Evolutionary conservation across 148 eudicot species (phyloP), one percentile per base, ranked within the genome.

Genomic region (Selenicereus undatus): DNA sequence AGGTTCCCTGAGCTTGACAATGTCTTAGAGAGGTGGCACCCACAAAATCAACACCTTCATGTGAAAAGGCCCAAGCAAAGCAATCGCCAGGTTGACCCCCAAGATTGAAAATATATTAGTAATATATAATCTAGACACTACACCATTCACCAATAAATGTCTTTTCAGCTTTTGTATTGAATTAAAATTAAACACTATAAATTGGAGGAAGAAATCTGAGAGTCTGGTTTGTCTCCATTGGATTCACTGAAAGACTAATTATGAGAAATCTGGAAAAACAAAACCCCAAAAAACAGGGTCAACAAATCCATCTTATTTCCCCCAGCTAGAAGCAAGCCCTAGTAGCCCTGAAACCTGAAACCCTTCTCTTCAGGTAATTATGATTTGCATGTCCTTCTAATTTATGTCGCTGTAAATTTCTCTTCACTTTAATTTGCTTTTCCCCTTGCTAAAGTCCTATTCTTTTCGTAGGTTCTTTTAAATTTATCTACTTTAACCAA

Each of bases 11-110:
- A 56, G 69, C 72, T 71, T 79, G 76, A 72, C 43, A 80, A 50
- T 50, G 29, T 22, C 5, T n/a, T 10, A 51, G 14, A 12, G 2
- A 12, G 52, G 52, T 48, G 52, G 52, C 52, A 30, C 83, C 80
- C 86, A 83, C 81, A 81, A 75, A 75, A 81, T 85, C 83, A 85
- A 78, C 76, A 56, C 79, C 58, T 14, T 48, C 52, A 48, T 48
- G 52, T 48, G 14, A 48, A 48, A 48, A 0, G 52, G 9, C 52
- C 50, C 32, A 32, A 32, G 32, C 32, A 32, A 32, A 32, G 32
- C 52, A 51, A 76, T 62, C 45, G 76, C 26, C 74, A 75, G 74
- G 87, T 84, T 76, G 84, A 79, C 52, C 8, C 77, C 52, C 14
- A 70, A 42, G 45, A n/a, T 54, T 8, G 32, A 65, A n/a, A 32